Evolutionary conservation across 306 rosid genomes (phyloP).

Genomic region (Dalbergia cochinchinensis): DNA sequence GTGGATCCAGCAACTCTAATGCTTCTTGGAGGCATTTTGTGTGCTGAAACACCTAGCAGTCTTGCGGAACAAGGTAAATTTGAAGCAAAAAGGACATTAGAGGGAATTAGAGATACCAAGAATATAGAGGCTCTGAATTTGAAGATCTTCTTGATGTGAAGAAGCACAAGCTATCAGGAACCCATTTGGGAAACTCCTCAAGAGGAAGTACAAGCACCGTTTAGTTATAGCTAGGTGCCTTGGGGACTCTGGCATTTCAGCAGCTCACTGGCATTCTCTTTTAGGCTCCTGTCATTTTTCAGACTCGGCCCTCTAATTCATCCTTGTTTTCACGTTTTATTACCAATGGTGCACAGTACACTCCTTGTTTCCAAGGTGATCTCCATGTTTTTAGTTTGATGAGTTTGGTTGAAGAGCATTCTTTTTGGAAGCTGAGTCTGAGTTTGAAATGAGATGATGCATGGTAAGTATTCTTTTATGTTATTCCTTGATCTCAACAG

Average conservation of each 20-base stretch:
- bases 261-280: conserved; percentile 74
- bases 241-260: conserved; percentile 83
- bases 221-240: conserved; percentile 72
- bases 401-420: conserved; percentile 68
- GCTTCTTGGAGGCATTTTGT: conserved; percentile 76
- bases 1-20: conserved; percentile 74
- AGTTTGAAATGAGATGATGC: no score
- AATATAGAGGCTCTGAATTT: conserved; percentile 79
- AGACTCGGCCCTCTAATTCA: conserved; percentile 66
- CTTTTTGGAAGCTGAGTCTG: no score
- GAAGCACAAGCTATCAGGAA: conserved; percentile 68
- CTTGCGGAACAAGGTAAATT: conserved; percentile 76
- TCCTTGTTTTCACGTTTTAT: conserved; percentile 71
- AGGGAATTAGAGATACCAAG: conserved; percentile 69
- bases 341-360: conserved; percentile 61
- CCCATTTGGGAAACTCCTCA: conserved; percentile 67
- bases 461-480: no score
- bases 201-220: conserved; percentile 79
- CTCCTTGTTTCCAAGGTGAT: conserved; percentile 66
- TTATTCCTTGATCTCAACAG: conserved; percentile 20
- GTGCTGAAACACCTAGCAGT: conserved; percentile 91
- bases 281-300: conserved; percentile 91
- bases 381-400: conserved; percentile 74
- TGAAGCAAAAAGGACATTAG: conserved; percentile 57
- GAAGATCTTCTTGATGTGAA: conserved; percentile 71